Base-by-base conservation (phyloP, 352 stramenopile genomes). In the Phytophthora boehmeriae region DNA sequence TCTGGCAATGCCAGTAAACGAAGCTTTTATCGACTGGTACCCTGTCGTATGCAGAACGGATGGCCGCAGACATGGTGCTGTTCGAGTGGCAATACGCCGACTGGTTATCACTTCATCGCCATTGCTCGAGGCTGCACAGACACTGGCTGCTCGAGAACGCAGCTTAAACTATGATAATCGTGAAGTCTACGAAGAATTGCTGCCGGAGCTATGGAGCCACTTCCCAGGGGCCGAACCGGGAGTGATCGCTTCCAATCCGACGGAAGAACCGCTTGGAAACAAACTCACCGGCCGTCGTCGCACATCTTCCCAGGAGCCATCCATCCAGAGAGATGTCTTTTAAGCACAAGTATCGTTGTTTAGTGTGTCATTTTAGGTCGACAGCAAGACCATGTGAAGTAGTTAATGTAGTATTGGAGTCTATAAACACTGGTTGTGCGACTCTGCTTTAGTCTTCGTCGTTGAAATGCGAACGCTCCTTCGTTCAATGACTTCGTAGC, bases 11-110 rank as follows among this genome's bases (percentile, higher is more conserved):
- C 83, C 83, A 8, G 34, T 88, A 19, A 88, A 90, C 54, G 80
- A 90, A 16, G 57, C 70, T 1, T 92, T 89, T 61, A 68, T 77
- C 43, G 80, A 88, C 47, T 92, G 78, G 83, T 90, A 82, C 30
- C 80, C 83, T 32, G 60, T 92, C 8, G 75, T 90, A 4, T 66
- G 55, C 32, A 76, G 81, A 51, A 64, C 71, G 9, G 78, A 89
- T 46, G 80, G 83, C 42, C 56, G 71, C 20, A 86, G 89, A 38
- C 78, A 83, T 35, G 83, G 80, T 0, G 51, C 74, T 10, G 44
- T 89, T 13, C 73, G 68, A 22, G 57, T 89, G 25, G 66, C 75
- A 2, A 65, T 90, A 59, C 80, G 76, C 1, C 78, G 83, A 8
- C 70, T 89, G 27, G 73, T 84, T 35, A 69, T 92, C 17, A 85